phyloP scores from a whole-genome alignment of 106 monocot genomes.

The Dioscorea alata region DNA sequence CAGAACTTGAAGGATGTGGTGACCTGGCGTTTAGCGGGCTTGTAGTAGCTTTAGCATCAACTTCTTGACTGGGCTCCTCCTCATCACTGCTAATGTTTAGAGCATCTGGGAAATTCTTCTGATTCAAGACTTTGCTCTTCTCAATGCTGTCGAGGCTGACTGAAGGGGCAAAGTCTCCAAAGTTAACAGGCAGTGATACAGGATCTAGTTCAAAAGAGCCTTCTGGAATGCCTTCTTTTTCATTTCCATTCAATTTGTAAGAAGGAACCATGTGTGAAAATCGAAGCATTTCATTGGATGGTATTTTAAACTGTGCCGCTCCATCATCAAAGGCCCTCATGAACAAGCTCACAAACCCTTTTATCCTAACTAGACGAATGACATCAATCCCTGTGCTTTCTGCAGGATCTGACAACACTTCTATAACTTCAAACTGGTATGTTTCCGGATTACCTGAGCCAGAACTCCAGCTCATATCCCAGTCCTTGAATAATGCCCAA shows the following conservation, averaged over 20 bases:
- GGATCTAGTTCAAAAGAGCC: constrained; percentile 69
- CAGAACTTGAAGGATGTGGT: background rate
- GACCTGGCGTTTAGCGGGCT: background rate
- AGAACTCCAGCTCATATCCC: constrained; percentile 23
- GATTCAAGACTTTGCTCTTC: background rate
- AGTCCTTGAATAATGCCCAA: constrained; percentile 45
- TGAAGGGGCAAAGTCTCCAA: constrained; percentile 20
- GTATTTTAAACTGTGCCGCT: constrained; percentile 7
- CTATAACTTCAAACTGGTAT: constrained; percentile 41
- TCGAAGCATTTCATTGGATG: constrained; percentile 32
- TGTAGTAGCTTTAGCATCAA: background rate
- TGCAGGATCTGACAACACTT: constrained; percentile 37
- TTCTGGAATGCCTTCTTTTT: constrained; percentile 45
- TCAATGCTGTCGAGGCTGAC: constrained; percentile 10
- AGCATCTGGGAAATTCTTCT: background rate
- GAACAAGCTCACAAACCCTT: constrained; percentile 31
- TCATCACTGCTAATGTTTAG: background rate
- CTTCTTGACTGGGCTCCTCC: background rate
- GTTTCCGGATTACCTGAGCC: constrained; percentile 5
- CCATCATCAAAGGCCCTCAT: background rate
- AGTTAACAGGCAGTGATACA: constrained; percentile 46
- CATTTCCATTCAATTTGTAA: constrained; percentile 44
- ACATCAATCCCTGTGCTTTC: constrained; percentile 7
- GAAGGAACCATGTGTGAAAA: constrained; percentile 70
- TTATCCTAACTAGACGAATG: constrained; percentile 24